Conservation (phyloP, 2,329 filamentous ascomycete genomes). For the Fusarium napiforme region DNA sequence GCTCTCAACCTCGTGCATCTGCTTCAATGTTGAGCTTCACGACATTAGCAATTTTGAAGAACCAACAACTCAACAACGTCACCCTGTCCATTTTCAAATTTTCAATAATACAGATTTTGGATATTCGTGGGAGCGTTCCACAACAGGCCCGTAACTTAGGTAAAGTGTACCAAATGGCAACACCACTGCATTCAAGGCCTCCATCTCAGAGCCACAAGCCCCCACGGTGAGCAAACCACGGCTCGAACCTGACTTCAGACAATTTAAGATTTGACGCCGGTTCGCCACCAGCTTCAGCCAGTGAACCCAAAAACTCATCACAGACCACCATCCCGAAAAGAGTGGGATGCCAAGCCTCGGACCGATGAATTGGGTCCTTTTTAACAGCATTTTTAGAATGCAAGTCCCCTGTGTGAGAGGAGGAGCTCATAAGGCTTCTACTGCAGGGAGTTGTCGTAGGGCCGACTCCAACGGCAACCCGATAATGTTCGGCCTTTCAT, state of each 20-base stretch:
- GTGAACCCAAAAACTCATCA: conserved; percentile 17
- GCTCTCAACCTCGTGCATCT: neutral
- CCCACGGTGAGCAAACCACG: conserved; percentile 22
- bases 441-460: conserved; percentile 6
- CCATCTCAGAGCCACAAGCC: conserved; percentile 22
- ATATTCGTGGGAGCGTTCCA: conserved; percentile 15
- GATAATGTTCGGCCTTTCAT: conserved; percentile 10
- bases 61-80: conserved; percentile 10
- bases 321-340: conserved; percentile 4
- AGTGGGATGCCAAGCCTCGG: conserved; percentile 36
- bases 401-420: conserved; percentile 8
- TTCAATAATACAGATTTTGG: conserved; percentile 6
- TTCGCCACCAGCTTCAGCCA: conserved; percentile 32
- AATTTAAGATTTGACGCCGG: conserved; percentile 40
- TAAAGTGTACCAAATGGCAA: conserved; percentile 24
- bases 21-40: neutral
- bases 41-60: neutral
- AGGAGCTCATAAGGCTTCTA: neutral
- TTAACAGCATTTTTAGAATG: conserved; percentile 8
- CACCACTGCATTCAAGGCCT: conserved; percentile 19
- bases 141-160: conserved; percentile 7
- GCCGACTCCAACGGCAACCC: conserved; percentile 1
- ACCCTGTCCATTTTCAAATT: conserved; percentile 14
- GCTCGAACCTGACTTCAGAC: conserved; percentile 11
- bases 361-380: conserved; percentile 25